Base-by-base conservation (phyloP, 257 asterid species). In the Plectranthus barbatus region DNA sequence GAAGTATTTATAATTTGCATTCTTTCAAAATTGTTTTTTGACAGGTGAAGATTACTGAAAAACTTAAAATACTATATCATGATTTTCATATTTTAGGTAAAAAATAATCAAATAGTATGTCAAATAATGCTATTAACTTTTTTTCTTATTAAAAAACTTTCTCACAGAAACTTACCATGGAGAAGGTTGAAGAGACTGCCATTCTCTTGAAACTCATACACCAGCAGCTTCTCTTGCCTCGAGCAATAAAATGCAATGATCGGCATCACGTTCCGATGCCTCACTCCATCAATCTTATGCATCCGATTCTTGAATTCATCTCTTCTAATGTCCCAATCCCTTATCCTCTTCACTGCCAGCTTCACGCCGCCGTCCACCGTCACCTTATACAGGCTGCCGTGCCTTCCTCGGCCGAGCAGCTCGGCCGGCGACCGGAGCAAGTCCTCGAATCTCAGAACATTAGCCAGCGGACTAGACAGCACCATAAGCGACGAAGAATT, bases 341-440 rank as follows among this genome's bases (percentile, higher is more conserved):
- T 75, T 41, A 86, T 84, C 69, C 96, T 79, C 62, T 89, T 89
- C 73, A 84, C 96, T 3, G 79, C 95, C 8, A 89, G 34, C 2
- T 10, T 79, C 33, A 75, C 57, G 26, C 77, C 77, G 13, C 39
- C 75, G 15, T 68, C 44, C 56, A 80, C 45, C 9, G 71, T 69
- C 57, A 89, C 95, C 79, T 76, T 84, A 18, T 84, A 89, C 2
- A 80, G 73, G 55, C 86, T 89, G 23, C 96, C 95, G 12, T 72
- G 65, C 61, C 79, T 76, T 2, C 93, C 88, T 60, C 83, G 81
- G 6, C 81, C 80, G 0, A 89, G 34, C 82, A 89, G 23, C 29
- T 86, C 87, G 10, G 96, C 96, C 4, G 95, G 94, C 14, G 96
- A 74, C 4, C 81, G 65, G 19, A 89, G 78, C 72, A 89, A 51